Conservation (phyloP, 2,329 filamentous ascomycete species). For the Colletotrichum zoysiae region DNA sequence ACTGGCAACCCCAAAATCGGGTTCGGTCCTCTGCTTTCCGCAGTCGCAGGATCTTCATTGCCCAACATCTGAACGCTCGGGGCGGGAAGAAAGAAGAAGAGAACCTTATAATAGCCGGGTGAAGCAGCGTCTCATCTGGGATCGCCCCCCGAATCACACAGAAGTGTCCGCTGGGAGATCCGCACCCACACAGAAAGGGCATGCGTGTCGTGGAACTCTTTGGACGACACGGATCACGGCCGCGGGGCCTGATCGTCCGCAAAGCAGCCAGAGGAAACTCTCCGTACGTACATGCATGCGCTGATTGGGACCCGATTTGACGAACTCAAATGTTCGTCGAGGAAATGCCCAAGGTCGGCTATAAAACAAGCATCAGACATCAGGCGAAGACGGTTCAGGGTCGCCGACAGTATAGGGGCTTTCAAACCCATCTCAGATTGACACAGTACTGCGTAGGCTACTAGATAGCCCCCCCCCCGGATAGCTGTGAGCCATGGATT, state of each 20-base stretch:
- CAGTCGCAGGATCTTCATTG: not conserved
- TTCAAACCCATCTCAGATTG: not conserved
- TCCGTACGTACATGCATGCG: not conserved
- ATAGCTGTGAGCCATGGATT: no score
- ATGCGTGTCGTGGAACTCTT: not conserved
- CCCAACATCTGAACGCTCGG: not conserved
- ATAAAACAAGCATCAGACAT: conserved; percentile 8
- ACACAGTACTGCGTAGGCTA: no score
- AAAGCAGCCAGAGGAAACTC: conserved; percentile 2
- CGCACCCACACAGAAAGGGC: not conserved
- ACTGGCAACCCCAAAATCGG: not conserved
- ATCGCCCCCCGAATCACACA: conserved; percentile 1
- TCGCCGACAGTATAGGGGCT: not conserved
- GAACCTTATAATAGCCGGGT: not conserved
- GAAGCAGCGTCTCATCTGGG: not conserved
- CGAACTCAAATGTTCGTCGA: conserved; percentile 8
- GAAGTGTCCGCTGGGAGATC: not conserved
- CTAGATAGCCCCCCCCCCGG: no score
- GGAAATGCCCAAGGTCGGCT: not conserved
- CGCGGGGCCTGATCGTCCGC: not conserved
- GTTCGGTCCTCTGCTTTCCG: not conserved
- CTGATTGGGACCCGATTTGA: not conserved
- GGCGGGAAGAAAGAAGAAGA: not conserved
- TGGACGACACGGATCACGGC: not conserved
- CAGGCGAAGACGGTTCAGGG: not conserved